phyloP scores from a whole-genome alignment of 208 protist genomes.

The Zelonia costaricensis region DNA sequence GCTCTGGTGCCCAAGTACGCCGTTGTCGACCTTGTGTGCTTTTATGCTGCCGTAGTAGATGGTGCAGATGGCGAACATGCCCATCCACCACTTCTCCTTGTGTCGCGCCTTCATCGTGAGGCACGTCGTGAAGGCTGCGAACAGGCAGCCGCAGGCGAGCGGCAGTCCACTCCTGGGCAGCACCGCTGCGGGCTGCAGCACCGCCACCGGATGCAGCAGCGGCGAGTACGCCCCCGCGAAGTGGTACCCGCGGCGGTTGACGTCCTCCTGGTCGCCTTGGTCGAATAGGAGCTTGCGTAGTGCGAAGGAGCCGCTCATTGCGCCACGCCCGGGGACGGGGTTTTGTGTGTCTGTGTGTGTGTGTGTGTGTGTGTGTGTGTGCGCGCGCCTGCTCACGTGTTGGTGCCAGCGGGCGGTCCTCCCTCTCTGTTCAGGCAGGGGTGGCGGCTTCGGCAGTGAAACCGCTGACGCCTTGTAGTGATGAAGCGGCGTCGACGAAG shows the following conservation, averaged over 20 bases:
- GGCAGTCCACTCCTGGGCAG: constrained; percentile 57
- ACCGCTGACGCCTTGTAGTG: no score
- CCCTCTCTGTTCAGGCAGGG: no score
- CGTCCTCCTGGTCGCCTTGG: constrained; percentile 41
- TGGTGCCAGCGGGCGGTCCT: no score
- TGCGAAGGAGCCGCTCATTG: constrained; percentile 75
- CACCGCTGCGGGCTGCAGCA: constrained; percentile 58
- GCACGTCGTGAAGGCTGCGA: constrained; percentile 54
- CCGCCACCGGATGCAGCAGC: constrained; percentile 37
- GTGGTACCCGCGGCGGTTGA: constrained; percentile 68
- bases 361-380: not conserved
- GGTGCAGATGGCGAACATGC: constrained; percentile 71
- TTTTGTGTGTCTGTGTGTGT: not conserved
- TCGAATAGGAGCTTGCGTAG: constrained; percentile 72
- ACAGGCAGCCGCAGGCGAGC: constrained; percentile 49
- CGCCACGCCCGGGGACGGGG: no score
- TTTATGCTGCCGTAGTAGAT: constrained; percentile 85
- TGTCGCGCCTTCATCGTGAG: constrained; percentile 77
- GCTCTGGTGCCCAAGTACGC: constrained; percentile 81
- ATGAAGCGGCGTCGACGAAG: no score
- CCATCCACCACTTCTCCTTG: constrained; percentile 86
- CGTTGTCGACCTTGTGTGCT: constrained; percentile 86
- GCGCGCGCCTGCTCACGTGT: no score
- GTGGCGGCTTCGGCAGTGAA: no score
- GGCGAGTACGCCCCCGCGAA: constrained; percentile 61